Base-by-base conservation (phyloP, 2,329 filamentous ascomycete genomes). In the Pleurostoma richardsiae region DNA sequence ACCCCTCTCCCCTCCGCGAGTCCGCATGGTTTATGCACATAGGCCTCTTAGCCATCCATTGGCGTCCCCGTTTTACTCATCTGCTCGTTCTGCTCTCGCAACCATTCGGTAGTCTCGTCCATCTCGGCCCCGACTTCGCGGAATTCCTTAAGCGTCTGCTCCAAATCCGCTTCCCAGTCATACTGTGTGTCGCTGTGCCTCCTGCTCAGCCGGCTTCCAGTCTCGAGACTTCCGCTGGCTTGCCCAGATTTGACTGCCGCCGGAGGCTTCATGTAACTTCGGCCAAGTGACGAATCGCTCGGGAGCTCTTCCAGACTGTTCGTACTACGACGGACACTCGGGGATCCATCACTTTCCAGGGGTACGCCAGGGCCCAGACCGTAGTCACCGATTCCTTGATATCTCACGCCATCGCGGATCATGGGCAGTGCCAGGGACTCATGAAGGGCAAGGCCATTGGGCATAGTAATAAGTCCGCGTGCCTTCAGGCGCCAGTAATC, bases 401-500 rank as follows among this genome's bases (percentile, higher is more conserved):
- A 69, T 5, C 65, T 64, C 50, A 67, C 70, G 29, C 68, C 68
- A 41, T 68, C 65, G n/a, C n/a, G n/a, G 39, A 70, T 57, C 54
- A 74, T 69, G 29, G 76, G 70, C 33, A 68, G 55, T 10, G 73
- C 74, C 39, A 81, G 63, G 3, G 68, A 66, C 51, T 80, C 76
- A 5, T 76, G 77, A 4, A 52, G 41, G 30, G 49, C 43, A 42
- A 48, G 48, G 1, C 50, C 50, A 30, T 47, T 44, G 28, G 50
- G 50, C 8, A 48, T 52, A 5, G 48, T 48, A n/a, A 50, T 48
- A 3, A 52, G 29, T 29, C 50, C 50, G 4, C 48, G 42, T 26
- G 44, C 47, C 36, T 48, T 45, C 6, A 52, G 40, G 33, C 49
- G 38, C 50, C 50, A 52, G 31, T 52, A 52, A 5, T 47, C 41